Conservation (phyloP, 1,139 yeast species). For the Yamadazyma taylorii region DNA sequence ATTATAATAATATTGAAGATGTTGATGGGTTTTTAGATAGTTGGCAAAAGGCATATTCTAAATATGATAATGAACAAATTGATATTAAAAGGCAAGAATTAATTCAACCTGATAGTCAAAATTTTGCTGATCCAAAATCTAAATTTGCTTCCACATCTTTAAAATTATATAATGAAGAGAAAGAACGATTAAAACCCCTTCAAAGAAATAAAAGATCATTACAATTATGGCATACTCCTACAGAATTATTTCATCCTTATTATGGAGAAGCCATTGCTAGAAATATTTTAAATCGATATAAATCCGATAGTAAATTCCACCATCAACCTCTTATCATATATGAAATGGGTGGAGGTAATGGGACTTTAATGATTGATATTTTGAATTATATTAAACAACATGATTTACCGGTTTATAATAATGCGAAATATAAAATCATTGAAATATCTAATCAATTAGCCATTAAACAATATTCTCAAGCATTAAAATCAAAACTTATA, state of each 20-base stretch:
- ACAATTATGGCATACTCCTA: conserved; percentile 90
- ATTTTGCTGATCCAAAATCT: conserved; percentile 19
- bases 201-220: conserved; percentile 39
- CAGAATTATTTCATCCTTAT: conserved; percentile 78
- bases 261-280: conserved; percentile 86
- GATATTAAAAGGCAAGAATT: conserved; percentile 18
- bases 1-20: conserved; percentile 57
- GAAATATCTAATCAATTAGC: conserved; percentile 76
- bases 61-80: conserved; percentile 41
- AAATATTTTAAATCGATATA: conserved; percentile 68
- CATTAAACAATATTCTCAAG: conserved; percentile 52
- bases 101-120: conserved; percentile 14
- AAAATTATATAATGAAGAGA: conserved; percentile 32
- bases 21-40: conserved; percentile 68
- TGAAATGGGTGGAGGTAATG: conserved; percentile 92
- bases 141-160: conserved; percentile 38
- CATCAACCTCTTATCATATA: conserved; percentile 68
- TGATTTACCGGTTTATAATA: conserved; percentile 70
- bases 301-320: conserved; percentile 59
- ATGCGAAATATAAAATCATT: conserved; percentile 70
- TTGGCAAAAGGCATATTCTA: conserved; percentile 68
- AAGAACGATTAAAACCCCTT: conserved; percentile 13
- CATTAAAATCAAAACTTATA: conserved; percentile 34
- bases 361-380: conserved; percentile 81
- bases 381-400: conserved; percentile 60